A percentile compares a stretch with the other conserved stretches of the same genome.
These are phyloP conservation scores for Cinnamomum micranthum DNA, from an alignment of 164 flowering plant genomes.

Conservation along the genomic window DNA sequence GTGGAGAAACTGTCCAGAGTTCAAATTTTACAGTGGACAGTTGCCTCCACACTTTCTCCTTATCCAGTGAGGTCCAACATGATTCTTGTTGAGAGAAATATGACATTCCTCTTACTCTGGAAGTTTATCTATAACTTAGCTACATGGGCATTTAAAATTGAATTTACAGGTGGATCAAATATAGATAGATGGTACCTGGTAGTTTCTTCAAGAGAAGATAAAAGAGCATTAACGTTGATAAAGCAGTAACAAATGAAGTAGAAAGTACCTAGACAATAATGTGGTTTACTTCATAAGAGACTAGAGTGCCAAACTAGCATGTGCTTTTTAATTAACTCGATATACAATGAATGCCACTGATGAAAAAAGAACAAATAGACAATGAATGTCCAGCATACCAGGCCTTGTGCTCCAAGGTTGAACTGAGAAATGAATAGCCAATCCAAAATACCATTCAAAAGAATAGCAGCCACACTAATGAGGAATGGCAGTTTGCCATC, in stretches of 20 bases:
- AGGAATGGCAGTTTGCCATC: constrained; percentile 26
- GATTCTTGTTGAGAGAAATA: not conserved
- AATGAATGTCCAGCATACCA: constrained; percentile 20
- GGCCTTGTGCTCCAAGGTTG: constrained; percentile 30
- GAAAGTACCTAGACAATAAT: constrained; percentile 24
- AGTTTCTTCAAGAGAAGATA: constrained; percentile 25
- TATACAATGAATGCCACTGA: too few relatives aligned
- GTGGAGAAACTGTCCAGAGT: not conserved
- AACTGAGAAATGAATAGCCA: constrained; percentile 27
- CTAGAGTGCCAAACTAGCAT: not conserved
- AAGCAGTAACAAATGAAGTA: constrained; percentile 26
- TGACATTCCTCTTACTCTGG: not conserved
- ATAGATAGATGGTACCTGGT: constrained; percentile 14
- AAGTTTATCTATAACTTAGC: not conserved
- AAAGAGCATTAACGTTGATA: constrained; percentile 20
- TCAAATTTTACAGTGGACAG: not conserved
- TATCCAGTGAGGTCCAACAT: not conserved
- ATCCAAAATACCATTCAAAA: constrained; percentile 27
- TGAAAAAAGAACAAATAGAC: too few relatives aligned
- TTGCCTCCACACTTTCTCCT: not conserved
- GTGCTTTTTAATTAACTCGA: not conserved
- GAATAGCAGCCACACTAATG: constrained; percentile 21
- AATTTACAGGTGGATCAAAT: not conserved
- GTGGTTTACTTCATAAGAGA: not conserved
- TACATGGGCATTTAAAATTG: not conserved